Conservation (phyloP, 1,284 basidiomycete genomes). For the Boletus smithii region DNA sequence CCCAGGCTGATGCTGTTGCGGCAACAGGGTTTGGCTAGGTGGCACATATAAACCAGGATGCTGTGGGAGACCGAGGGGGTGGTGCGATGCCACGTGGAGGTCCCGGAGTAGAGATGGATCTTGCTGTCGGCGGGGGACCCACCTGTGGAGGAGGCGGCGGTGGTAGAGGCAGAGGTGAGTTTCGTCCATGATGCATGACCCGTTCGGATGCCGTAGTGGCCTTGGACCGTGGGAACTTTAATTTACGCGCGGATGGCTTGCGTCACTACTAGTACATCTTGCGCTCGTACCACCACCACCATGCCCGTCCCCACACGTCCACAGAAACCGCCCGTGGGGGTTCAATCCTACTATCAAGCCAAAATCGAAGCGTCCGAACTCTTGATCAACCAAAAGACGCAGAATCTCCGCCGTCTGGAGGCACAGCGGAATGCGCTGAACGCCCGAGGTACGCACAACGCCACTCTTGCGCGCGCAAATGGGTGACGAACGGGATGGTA, state of each 20-base stretch:
- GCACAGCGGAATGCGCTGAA: conserved; percentile 97
- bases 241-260: conserved; percentile 9
- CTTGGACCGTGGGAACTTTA: conserved; percentile 18
- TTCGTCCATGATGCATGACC: conserved; percentile 41
- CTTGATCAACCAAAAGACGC: conserved; percentile 93
- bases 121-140: conserved; percentile 36
- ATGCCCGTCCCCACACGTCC: conserved; percentile 54
- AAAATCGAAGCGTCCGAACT: conserved; percentile 94
- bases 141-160: conserved; percentile 57
- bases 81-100: conserved; percentile 34
- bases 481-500: conserved; percentile 25
- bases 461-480: not conserved
- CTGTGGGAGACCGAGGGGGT: conserved; percentile 28
- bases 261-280: conserved; percentile 11
- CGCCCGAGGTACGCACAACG: conserved; percentile 68
- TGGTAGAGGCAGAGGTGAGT: conserved; percentile 50
- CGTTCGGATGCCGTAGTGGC: no score
- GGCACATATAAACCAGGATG: conserved; percentile 34
- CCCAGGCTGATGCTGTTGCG: conserved; percentile 37
- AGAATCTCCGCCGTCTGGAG: conserved; percentile 92
- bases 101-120: conserved; percentile 38
- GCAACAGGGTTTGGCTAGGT: conserved; percentile 21
- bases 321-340: conserved; percentile 53
- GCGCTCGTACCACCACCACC: conserved; percentile 4
- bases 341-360: conserved; percentile 91